Evolutionary conservation across 2,329 filamentous ascomycete species (phyloP).

Genomic region (Ophiostoma pallidulum): DNA sequence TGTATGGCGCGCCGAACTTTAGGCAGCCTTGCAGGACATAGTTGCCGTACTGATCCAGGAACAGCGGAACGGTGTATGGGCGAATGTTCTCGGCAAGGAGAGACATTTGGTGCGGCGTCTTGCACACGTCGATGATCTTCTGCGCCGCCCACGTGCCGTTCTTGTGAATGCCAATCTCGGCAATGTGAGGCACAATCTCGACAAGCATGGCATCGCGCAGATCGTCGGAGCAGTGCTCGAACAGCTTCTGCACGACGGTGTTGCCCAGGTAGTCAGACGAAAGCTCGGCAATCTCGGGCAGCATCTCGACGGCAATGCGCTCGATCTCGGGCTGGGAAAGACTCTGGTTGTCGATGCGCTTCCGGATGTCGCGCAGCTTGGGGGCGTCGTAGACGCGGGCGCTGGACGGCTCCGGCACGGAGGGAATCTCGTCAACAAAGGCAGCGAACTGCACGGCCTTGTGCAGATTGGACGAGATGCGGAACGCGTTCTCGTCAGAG

Average conservation of each 20-base stretch:
- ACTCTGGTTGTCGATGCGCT: slow-evolving; percentile 92
- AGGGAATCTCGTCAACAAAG: slow-evolving; percentile 77
- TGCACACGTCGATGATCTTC: slow-evolving; percentile 96
- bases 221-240: slow-evolving; percentile 87
- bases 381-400: slow-evolving; percentile 87
- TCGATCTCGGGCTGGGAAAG: slow-evolving; percentile 83
- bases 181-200: slow-evolving; percentile 82
- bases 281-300: slow-evolving; percentile 91
- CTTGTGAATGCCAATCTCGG: slow-evolving; percentile 97
- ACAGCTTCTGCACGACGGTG: slow-evolving; percentile 98
- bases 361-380: slow-evolving; percentile 88
- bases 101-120: slow-evolving; percentile 71
- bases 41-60: slow-evolving; percentile 97
- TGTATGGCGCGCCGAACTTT: slow-evolving; percentile 80
- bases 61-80: slow-evolving; percentile 80
- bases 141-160: slow-evolving; percentile 99
- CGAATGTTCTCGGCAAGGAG: slow-evolving; percentile 77
- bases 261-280: slow-evolving; percentile 95
- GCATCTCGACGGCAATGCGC: slow-evolving; percentile 83
- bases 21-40: slow-evolving; percentile 96
- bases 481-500: slow-evolving; percentile 62
- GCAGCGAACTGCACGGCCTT: slow-evolving; percentile 63
- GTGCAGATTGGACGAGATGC: slow-evolving; percentile 65
- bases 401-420: slow-evolving; percentile 79
- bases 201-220: slow-evolving; percentile 85